A percentile compares a stretch with the other conserved stretches of the same genome.
Evolutionary conservation across 2,329 filamentous ascomycete species (phyloP).

Genomic region (Corniculantispora saksenae): DNA sequence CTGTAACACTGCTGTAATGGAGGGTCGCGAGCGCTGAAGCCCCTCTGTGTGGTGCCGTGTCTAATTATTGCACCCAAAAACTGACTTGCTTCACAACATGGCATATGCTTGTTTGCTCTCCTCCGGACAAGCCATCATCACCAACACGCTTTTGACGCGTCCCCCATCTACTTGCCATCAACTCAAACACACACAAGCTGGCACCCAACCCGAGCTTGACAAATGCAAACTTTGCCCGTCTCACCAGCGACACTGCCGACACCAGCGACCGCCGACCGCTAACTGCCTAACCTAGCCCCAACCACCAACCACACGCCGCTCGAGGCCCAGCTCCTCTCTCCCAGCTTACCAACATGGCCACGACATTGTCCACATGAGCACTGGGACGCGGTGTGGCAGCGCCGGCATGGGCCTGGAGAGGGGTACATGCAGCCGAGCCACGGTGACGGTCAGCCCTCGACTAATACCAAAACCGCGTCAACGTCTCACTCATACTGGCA

Average conservation of each 20-base stretch:
- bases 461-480: not conserved
- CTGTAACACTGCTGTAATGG: not conserved
- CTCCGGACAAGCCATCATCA: not conserved
- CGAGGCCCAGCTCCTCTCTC: not conserved
- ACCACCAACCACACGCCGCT: not conserved
- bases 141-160: not conserved
- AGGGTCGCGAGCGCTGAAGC: not conserved
- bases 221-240: not conserved
- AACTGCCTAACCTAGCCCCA: not conserved
- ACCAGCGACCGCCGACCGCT: not conserved
- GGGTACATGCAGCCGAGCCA: not conserved
- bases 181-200: not conserved
- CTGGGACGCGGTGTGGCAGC: constrained; percentile 13
- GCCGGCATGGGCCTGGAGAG: not conserved
- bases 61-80: not conserved
- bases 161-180: not conserved
- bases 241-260: not conserved
- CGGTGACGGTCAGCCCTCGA: constrained; percentile 1
- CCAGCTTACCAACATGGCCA: constrained; percentile 10
- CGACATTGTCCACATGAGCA: constrained; percentile 15
- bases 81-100: not conserved
- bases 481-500: constrained; percentile 3
- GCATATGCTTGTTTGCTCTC: not conserved
- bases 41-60: no score
- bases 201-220: not conserved